Conservation (phyloP, 2,329 filamentous ascomycete species). For the Pyricularia pennisetigena region DNA sequence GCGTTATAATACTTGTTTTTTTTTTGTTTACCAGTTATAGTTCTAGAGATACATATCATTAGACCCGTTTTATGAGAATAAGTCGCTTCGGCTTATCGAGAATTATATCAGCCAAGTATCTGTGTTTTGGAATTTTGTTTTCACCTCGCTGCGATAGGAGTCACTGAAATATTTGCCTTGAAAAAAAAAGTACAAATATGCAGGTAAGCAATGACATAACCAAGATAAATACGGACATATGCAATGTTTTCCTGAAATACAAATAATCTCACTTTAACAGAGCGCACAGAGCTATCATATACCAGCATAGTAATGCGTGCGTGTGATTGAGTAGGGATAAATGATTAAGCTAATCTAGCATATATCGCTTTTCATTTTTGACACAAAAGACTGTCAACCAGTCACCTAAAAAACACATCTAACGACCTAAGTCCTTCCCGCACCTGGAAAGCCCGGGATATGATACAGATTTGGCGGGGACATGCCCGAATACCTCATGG, state of each 20-base stretch:
- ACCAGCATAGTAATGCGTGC: not conserved
- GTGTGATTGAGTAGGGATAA: not conserved
- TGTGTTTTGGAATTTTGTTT: no score
- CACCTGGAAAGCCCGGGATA: not conserved
- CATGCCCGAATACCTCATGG: not conserved
- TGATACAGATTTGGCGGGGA: not conserved
- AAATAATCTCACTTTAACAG: not conserved
- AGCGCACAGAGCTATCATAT: not conserved
- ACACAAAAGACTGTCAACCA: not conserved
- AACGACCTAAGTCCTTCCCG: not conserved
- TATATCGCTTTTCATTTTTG: not conserved
- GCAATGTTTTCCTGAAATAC: not conserved
- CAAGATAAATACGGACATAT: no score
- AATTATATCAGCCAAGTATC: no score
- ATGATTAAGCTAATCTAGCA: not conserved
- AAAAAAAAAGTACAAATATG: no score
- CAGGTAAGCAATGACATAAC: no score
- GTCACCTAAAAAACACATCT: not conserved
- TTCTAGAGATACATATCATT: no score
- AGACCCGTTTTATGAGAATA: no score
- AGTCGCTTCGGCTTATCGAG: no score
- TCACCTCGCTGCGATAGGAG: no score
- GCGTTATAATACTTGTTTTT: no score
- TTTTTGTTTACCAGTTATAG: no score
- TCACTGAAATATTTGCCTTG: no score